Evolutionary conservation across 768 basidiomycete species (phyloP), one percentile per base, ranked within the genome.

Genomic region (Boletus reticuloceps): DNA sequence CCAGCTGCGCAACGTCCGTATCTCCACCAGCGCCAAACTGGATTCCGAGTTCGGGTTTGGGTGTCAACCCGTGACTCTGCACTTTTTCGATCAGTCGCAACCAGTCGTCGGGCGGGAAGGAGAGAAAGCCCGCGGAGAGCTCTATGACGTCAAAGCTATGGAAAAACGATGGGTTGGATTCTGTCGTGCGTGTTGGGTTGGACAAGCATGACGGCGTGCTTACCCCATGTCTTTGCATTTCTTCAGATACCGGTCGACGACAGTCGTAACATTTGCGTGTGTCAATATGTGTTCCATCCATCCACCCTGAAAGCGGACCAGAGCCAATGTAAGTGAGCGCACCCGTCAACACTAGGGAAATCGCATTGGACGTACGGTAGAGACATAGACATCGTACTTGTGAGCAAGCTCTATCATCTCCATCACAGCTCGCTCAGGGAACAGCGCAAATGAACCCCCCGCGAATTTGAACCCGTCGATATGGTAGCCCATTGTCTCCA

Each of bases 1-100:
- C 75, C 46, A 78, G 72, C 38, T 62, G 75, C 69, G 34, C 73
- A 52, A 34, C 69, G 64, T 9, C 55, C 17, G 75, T 75, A 53
- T 75, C 77, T 5, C 78, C 76, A 16, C 77, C 77, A 0, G 76
- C 77, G 20, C 78, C 77, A 70, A 74, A 75, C 64, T 76, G 77
- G 20, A 78, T 75, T 3, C 76, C 75, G 16, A 79, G 66, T 58
- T 78, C 76, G 0, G 76, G 78, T 57, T 79, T 79, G 9, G 76
- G 73, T 51, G 75, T 79, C 54, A 76, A 51, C 8, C 74, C 75
- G 50, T 75, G 65, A 13, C 68, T 68, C 10, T 71, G 70, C 6
- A 75, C 73, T 34, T 73, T 68, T 54, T 76, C 71, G 36, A 79
- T 69, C 49, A 78, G 63, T 6, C 67, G 65, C 10, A 72, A 66